These are phyloP conservation scores for Xerophyta viscosa DNA, from an alignment of 106 monocot genomes.

Conservation along the genomic window DNA sequence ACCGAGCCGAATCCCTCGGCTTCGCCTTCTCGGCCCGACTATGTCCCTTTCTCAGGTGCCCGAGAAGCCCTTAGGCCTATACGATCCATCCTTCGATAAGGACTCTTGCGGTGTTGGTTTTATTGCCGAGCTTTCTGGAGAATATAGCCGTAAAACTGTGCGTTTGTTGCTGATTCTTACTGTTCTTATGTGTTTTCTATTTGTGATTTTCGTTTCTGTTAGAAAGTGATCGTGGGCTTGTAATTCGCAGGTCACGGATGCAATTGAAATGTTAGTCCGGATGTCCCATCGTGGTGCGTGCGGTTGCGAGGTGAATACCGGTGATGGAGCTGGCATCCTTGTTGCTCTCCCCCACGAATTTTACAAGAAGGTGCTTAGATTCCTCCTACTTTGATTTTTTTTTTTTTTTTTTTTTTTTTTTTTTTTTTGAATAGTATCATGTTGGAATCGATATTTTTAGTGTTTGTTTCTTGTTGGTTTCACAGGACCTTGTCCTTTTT, in stretches of 20 bases:
- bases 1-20: conserved; percentile 26
- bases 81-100: conserved; percentile 83
- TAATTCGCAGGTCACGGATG: conserved; percentile 76
- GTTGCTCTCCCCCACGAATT: conserved; percentile 86
- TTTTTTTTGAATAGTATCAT: too few relatives aligned
- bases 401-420: neutral
- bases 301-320: conserved; percentile 94
- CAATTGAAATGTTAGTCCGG: conserved; percentile 86
- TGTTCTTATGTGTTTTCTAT: conserved; percentile 3
- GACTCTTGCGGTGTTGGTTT: conserved; percentile 98
- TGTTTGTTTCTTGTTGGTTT: neutral
- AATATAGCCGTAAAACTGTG: conserved; percentile 71
- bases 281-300: conserved; percentile 99
- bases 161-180: conserved; percentile 6
- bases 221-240: too few relatives aligned
- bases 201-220: too few relatives aligned
- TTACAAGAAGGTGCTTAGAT: conserved; percentile 47
- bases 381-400: neutral
- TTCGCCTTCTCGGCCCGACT: conserved; percentile 34
- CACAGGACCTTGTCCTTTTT: neutral
- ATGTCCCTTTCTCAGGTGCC: conserved; percentile 86
- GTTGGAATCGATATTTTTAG: neutral
- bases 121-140: conserved; percentile 87
- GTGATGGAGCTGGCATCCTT: conserved; percentile 98
- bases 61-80: conserved; percentile 87